These are phyloP conservation scores for Podila epicladia DNA, from an alignment of 192 early-diverging fungal species.

Conservation along the genomic window DNA sequence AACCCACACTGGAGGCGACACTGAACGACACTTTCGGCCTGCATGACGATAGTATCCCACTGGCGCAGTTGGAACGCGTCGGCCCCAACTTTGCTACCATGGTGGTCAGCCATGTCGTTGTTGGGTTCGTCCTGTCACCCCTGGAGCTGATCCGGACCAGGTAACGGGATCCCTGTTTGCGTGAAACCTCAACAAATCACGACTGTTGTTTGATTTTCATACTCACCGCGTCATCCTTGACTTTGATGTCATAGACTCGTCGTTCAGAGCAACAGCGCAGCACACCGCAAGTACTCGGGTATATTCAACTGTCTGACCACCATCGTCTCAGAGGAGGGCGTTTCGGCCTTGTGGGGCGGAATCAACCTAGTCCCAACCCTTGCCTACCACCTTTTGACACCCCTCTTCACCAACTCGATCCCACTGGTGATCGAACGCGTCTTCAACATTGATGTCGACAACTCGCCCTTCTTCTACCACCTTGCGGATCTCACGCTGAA, in stretches of 20 bases:
- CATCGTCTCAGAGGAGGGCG: conserved; percentile 81
- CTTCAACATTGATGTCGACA: conserved; percentile 62
- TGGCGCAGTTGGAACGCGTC: conserved; percentile 65
- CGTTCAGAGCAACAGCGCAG: conserved; percentile 82
- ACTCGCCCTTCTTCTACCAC: conserved; percentile 71
- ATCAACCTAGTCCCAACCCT: conserved; percentile 82
- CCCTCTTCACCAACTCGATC: conserved; percentile 73
- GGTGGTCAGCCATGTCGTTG: conserved; percentile 75
- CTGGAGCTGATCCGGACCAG: conserved; percentile 90
- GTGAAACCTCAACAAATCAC: neutral
- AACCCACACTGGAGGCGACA: conserved; percentile 86
- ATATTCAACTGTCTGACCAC: conserved; percentile 79
- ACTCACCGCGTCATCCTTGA: no score
- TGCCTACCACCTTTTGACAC: conserved; percentile 79
- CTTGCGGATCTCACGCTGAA: conserved; percentile 72
- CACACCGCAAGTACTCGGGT: conserved; percentile 85
- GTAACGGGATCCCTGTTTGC: conserved; percentile 52
- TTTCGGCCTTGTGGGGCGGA: conserved; percentile 73
- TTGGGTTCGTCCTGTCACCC: conserved; percentile 87
- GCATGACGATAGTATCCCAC: conserved; percentile 87
- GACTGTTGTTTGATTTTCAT: no score
- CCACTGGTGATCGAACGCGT: conserved; percentile 74
- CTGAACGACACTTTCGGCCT: conserved; percentile 92
- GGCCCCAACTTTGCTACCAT: conserved; percentile 75
- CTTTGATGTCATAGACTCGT: conserved; percentile 63